Evolutionary conservation across 2,329 filamentous ascomycete species (phyloP), one percentile per base, ranked within the genome.

Genomic region (Massarina eburnea): DNA sequence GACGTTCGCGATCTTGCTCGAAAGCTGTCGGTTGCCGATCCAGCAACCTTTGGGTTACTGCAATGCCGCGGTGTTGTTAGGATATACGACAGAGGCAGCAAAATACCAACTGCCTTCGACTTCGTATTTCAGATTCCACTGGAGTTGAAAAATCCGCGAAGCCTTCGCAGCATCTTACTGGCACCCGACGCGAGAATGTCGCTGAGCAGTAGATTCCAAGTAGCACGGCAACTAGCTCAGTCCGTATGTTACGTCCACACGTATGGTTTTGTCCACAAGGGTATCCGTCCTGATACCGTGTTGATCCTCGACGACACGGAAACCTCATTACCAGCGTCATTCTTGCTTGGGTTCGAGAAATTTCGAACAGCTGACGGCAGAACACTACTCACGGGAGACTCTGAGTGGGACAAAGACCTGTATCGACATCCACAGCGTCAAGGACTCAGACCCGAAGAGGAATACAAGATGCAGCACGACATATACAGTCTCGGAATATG

Each of bases 401-500:
- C 43, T 1, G 55, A 48, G 1, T 75, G 70, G 72, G 58, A 74
- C 5, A 60, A 63, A n/a, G 75, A 80, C 38, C 32, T 82, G 1
- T 82, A 81, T 49, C 71, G 74, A 1, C 79, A 82, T 49, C 76
- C 78, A 0, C 47, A 52, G 0, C 71, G 78, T 0, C 77, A 80
- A 51, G 77, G 78, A 0, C 18, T 65, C 0, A 48, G 52, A 2
- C 64, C 68, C 0, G 58, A 70, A 20, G 67, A 74, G 1, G 43
- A 52, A 0, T 81, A 78, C 49, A 61, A 51, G 2, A 80, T 81
- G 73, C 73, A 78, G 41, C 79, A 82, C 53, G 78, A 82, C 46
- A 76, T 82, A 9, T 82, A 82, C 57, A 79, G 77, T 43, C 68
- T 82, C 0, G 79, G 79, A 0, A 76, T 81, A 0, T 78, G 74